phyloP scores from a whole-genome alignment of 805 yeast species.

The Nakazawaea sp. region DNA sequence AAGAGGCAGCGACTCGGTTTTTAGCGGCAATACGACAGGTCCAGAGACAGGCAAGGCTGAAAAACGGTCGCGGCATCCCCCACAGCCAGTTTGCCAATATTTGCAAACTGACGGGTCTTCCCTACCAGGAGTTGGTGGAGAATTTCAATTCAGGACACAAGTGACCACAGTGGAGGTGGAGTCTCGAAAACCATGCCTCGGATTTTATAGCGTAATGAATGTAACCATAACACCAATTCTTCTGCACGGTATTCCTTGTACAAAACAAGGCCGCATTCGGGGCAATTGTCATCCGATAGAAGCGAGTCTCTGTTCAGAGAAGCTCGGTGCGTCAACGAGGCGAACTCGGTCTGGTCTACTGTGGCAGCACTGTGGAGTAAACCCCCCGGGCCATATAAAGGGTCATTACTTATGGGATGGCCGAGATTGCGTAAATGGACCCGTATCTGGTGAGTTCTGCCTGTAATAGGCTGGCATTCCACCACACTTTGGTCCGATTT shows the following conservation, averaged over 20 bases:
- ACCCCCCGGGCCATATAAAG: conserved; percentile 17
- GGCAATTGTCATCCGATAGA: conserved; percentile 21
- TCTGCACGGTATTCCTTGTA: conserved; percentile 23
- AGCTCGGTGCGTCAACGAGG: conserved; percentile 11
- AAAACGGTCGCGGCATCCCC: too few species aligned
- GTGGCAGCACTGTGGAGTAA: not conserved
- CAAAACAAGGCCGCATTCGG: conserved; percentile 26
- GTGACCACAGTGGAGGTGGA: too few species aligned
- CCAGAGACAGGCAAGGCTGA: too few species aligned
- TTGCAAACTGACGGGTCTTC: too few species aligned
- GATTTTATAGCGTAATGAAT: conserved; percentile 37
- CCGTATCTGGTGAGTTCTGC: conserved; percentile 51
- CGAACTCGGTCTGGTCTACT: conserved; percentile 9
- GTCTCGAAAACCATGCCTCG: conserved; percentile 32
- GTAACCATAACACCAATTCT: conserved; percentile 35
- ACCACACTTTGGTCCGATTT: conserved; percentile 28
- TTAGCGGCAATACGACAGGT: too few species aligned
- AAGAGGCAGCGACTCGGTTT: too few species aligned
- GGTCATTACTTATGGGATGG: conserved; percentile 28
- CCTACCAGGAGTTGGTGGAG: too few species aligned
- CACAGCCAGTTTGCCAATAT: too few species aligned
- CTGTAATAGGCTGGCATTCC: conserved; percentile 42
- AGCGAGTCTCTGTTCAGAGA: conserved; percentile 14
- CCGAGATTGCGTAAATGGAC: conserved; percentile 45
- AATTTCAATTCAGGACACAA: too few species aligned